Conservation (phyloP, 495 filamentous ascomycete species). For the Aspergillus panamensis region DNA sequence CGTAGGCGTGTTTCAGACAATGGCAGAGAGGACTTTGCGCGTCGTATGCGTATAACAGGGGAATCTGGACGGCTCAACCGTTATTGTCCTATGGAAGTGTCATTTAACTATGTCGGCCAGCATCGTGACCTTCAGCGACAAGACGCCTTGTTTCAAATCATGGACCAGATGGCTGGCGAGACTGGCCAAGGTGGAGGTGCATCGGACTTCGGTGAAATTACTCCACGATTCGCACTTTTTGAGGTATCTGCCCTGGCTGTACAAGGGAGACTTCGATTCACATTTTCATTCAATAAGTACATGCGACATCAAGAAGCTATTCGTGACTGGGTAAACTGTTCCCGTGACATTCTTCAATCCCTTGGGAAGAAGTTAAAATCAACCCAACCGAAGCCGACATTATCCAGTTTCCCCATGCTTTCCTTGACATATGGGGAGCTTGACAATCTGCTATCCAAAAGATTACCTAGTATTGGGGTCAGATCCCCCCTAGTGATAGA, state of each 20-base stretch:
- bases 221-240: conserved; percentile 64
- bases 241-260: conserved; percentile 60
- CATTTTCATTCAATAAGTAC: conserved; percentile 58
- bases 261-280: conserved; percentile 55
- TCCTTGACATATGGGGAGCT: conserved; percentile 58
- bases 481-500: no score
- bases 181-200: conserved; percentile 41
- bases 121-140: conserved; percentile 60
- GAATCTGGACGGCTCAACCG: no score
- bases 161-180: conserved; percentile 47
- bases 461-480: conserved; percentile 38
- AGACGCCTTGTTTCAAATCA: conserved; percentile 58
- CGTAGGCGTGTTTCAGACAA: conserved; percentile 44
- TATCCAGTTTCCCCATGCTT: conserved; percentile 43
- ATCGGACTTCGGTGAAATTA: conserved; percentile 53
- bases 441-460: conserved; percentile 45
- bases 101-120: conserved; percentile 67
- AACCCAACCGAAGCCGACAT: no score
- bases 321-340: conserved; percentile 18
- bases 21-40: conserved; percentile 49
- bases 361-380: no score
- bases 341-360: neutral
- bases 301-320: conserved; percentile 58
- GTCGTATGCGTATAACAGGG: conserved; percentile 45
- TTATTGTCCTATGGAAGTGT: conserved; percentile 64